Evolutionary conservation across 768 basidiomycete species (phyloP).

Genomic region (Panellus pusillus): DNA sequence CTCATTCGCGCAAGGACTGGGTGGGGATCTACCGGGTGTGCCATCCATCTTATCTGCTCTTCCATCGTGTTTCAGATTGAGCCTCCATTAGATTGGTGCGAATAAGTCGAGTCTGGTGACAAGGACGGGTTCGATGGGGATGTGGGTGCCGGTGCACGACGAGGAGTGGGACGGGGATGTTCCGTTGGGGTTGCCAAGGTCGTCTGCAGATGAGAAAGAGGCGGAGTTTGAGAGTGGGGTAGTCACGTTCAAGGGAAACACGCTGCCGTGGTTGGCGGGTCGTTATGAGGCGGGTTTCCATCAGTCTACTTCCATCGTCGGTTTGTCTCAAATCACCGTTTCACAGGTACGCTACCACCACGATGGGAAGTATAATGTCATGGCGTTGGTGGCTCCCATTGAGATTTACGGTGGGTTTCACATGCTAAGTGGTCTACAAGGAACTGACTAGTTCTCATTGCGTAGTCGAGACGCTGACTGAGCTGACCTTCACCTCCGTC

Average conservation of each 20-base stretch:
- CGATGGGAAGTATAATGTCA: constrained; percentile 96
- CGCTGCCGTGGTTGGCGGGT: constrained; percentile 84
- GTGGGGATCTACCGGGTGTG: constrained; percentile 86
- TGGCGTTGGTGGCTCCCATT: constrained; percentile 80
- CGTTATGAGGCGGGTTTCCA: constrained; percentile 69
- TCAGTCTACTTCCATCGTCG: not conserved
- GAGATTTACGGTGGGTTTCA: constrained; percentile 78
- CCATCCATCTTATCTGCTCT: constrained; percentile 3
- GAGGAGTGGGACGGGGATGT: constrained; percentile 94
- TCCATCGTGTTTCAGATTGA: constrained; percentile 2
- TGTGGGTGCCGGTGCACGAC: constrained; percentile 90
- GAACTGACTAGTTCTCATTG: constrained; percentile 5
- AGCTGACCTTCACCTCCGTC: constrained; percentile 64
- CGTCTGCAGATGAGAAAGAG: constrained; percentile 32
- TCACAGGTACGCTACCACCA: constrained; percentile 85
- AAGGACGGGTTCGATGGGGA: constrained; percentile 78
- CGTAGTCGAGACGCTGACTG: constrained; percentile 68
- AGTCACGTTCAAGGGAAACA: constrained; percentile 74
- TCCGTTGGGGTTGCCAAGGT: constrained; percentile 49
- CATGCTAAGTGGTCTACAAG: not conserved
- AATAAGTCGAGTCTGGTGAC: constrained; percentile 85
- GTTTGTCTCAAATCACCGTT: not conserved
- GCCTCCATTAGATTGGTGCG: constrained; percentile 66
- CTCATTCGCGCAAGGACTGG: constrained; percentile 93
- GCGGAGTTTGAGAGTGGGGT: constrained; percentile 57